A percentile compares a stretch with the other conserved stretches of the same genome.
phyloP scores from a whole-genome alignment of 129 eudicot genomes.

The Erigeron canadensis region DNA sequence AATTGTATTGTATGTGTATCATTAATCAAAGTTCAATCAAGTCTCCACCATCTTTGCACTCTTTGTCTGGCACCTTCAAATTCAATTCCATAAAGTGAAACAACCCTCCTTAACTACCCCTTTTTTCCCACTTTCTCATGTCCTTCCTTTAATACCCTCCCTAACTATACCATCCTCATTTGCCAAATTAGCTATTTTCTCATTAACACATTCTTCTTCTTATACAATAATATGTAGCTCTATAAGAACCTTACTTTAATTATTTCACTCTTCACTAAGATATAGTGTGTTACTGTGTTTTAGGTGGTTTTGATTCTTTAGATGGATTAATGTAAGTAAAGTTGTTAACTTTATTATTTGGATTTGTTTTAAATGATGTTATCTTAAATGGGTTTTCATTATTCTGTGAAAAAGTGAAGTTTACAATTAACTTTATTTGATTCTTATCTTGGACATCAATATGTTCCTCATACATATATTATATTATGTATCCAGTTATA shows the following conservation, averaged over 20 bases:
- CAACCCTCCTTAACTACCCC: constrained; percentile 52
- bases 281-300: constrained; percentile 28
- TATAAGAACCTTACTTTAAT: not conserved
- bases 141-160: constrained; percentile 28
- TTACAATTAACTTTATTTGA: constrained; percentile 33
- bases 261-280: constrained; percentile 2
- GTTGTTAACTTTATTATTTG: constrained; percentile 35
- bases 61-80: constrained; percentile 42
- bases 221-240: constrained; percentile 35
- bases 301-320: constrained; percentile 41
- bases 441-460: constrained; percentile 32
- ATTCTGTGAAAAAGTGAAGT: constrained; percentile 35
- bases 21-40: constrained; percentile 26
- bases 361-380: constrained; percentile 31
- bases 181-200: constrained; percentile 28
- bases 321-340: constrained; percentile 63
- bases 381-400: constrained; percentile 31
- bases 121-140: constrained; percentile 1
- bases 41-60: constrained; percentile 39
- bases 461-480: constrained; percentile 1
- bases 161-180: constrained; percentile 18
- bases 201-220: not conserved
- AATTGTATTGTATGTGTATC: not conserved
- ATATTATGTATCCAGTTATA: constrained; percentile 17
- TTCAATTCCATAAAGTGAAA: constrained; percentile 25